Evolutionary conservation across 2,329 filamentous ascomycete species (phyloP).

Genomic region (Trichoderma sp.): DNA sequence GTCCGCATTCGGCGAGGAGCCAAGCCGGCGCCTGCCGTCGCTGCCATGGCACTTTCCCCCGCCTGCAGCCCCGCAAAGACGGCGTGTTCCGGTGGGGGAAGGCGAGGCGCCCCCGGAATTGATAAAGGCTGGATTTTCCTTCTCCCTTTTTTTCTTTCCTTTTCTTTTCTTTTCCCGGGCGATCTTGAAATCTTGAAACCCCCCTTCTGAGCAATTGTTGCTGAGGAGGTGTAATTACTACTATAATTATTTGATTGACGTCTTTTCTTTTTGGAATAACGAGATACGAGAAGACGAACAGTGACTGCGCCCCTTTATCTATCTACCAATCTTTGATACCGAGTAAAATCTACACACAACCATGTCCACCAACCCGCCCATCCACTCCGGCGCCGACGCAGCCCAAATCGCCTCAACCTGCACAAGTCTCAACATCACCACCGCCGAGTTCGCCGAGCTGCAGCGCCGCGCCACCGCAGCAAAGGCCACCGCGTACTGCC

Average conservation of each 20-base stretch:
- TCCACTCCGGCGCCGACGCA: slow-evolving; percentile 33
- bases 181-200: neutral
- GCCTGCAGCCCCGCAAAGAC: neutral
- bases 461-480: slow-evolving; percentile 65
- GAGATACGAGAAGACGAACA: neutral
- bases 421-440: slow-evolving; percentile 51
- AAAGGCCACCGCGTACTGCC: slow-evolving; percentile 83
- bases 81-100: slow-evolving; percentile 20
- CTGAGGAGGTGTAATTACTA: neutral
- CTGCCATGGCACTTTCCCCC: slow-evolving; percentile 5
- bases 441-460: slow-evolving; percentile 65
- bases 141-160: neutral
- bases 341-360: neutral
- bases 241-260: neutral
- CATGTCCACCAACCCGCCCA: slow-evolving; percentile 16
- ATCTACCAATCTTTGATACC: neutral
- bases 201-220: neutral
- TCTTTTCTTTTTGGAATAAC: neutral
- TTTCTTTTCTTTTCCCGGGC: neutral
- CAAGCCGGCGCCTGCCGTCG: slow-evolving; percentile 18
- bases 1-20: slow-evolving; percentile 6
- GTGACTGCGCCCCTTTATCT: neutral
- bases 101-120: neutral
- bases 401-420: slow-evolving; percentile 33
- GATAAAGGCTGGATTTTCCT: neutral